These are phyloP conservation scores for Cercospora zeae-maydis DNA, from an alignment of 2,329 filamentous ascomycete genomes.

Conservation along the genomic window DNA sequence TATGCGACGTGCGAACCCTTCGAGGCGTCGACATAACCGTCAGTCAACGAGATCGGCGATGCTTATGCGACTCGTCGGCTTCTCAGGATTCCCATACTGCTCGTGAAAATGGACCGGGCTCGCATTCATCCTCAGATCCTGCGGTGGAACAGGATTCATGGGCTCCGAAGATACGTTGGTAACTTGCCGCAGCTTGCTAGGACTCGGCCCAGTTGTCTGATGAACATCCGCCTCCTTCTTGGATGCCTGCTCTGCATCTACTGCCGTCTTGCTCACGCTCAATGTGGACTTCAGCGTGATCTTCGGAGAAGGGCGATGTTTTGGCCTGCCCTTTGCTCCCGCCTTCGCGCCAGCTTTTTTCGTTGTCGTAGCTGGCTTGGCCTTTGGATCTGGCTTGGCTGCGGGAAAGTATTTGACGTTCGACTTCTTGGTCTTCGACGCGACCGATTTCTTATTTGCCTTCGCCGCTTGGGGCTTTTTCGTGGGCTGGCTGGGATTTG, in stretches of 20 bases:
- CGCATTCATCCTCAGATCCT: constrained; percentile 26
- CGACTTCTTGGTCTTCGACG: constrained; percentile 23
- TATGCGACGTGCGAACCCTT: background rate
- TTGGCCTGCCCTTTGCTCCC: constrained; percentile 12
- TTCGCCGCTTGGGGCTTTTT: constrained; percentile 20
- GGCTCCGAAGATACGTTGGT: constrained; percentile 25
- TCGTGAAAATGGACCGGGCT: constrained; percentile 15
- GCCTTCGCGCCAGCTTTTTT: background rate
- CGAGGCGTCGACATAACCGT: background rate
- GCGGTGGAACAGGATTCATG: constrained; percentile 26
- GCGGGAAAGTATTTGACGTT: constrained; percentile 30
- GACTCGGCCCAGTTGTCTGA: constrained; percentile 19
- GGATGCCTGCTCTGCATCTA: constrained; percentile 17
- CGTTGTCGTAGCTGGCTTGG: background rate
- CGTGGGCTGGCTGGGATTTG: constrained; percentile 17
- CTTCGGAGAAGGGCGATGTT: constrained; percentile 15
- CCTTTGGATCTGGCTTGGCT: constrained; percentile 18
- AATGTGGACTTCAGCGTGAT: constrained; percentile 25
- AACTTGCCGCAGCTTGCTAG: constrained; percentile 33
- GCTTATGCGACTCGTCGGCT: constrained; percentile 18
- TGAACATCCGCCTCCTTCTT: constrained; percentile 18
- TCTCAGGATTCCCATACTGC: background rate
- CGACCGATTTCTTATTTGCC: constrained; percentile 11
- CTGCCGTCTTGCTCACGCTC: constrained; percentile 26
- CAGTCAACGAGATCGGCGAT: constrained; percentile 18